These are phyloP conservation scores for Didymella keratinophila DNA, from an alignment of 2,329 filamentous ascomycete genomes.

Conservation along the genomic window DNA sequence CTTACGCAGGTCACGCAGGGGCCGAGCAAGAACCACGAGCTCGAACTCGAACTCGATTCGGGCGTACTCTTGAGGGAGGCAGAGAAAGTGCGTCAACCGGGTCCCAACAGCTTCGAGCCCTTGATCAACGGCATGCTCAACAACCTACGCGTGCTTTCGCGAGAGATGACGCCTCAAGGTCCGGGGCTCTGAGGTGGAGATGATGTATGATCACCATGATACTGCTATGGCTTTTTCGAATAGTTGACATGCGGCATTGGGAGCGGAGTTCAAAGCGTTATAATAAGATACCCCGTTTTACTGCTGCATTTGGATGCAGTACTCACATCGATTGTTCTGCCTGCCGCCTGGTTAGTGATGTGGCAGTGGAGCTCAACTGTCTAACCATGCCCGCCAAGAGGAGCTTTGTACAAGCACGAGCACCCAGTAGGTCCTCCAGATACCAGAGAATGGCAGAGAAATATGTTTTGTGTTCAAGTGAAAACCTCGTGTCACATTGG, in stretches of 20 bases:
- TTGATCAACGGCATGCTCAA: slow-evolving; percentile 78
- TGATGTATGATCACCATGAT: slow-evolving; percentile 25
- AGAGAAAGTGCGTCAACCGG: slow-evolving; percentile 62
- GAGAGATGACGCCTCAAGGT: slow-evolving; percentile 42
- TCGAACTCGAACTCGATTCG: slow-evolving; percentile 79
- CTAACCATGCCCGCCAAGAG: slow-evolving; percentile 11
- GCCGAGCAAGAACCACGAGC: slow-evolving; percentile 74
- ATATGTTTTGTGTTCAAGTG: background rate
- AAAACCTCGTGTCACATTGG: slow-evolving; percentile 10
- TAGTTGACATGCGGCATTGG: slow-evolving; percentile 23
- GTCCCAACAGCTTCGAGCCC: slow-evolving; percentile 59
- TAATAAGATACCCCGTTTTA: slow-evolving; percentile 44
- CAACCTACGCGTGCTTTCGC: slow-evolving; percentile 59
- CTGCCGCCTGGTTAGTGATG: slow-evolving; percentile 13
- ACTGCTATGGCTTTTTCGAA: slow-evolving; percentile 16
- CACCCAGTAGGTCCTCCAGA: background rate
- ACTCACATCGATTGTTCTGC: slow-evolving; percentile 1
- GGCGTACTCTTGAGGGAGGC: slow-evolving; percentile 72
- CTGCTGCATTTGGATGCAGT: slow-evolving; percentile 13
- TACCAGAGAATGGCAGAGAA: background rate
- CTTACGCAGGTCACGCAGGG: slow-evolving; percentile 81
- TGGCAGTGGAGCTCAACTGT: slow-evolving; percentile 18
- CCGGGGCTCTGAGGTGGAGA: background rate
- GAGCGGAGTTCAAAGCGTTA: slow-evolving; percentile 34
- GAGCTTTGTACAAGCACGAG: background rate